phyloP scores from a whole-genome alignment of 2,329 filamentous ascomycete genomes.

The Phialophora verrucosa region DNA sequence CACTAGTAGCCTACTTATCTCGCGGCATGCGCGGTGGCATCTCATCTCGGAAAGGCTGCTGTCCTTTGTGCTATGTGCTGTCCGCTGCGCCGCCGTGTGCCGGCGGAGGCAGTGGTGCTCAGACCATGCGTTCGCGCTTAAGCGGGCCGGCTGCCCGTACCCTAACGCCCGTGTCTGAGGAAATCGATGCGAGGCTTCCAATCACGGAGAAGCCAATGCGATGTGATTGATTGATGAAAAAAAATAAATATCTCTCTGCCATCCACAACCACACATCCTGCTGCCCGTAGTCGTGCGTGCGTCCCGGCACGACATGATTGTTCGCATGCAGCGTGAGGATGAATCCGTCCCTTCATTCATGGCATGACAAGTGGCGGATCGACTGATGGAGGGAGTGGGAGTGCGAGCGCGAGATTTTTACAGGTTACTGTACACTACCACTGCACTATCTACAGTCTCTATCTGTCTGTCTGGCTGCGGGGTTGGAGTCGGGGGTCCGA shows the following conservation, averaged over 20 bases:
- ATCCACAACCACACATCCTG: too few species aligned
- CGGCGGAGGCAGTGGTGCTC: neutral
- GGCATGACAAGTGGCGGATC: conserved; percentile 12
- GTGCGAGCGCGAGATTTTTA: neutral
- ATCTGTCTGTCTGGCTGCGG: too few species aligned
- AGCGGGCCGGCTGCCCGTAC: neutral
- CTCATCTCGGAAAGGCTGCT: neutral
- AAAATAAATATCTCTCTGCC: too few species aligned
- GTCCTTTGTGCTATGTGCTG: neutral
- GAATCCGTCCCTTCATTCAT: conserved; percentile 9
- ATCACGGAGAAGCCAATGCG: neutral
- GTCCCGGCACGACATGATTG: neutral
- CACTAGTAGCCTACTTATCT: too few species aligned
- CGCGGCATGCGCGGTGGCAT: neutral
- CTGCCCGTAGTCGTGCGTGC: neutral
- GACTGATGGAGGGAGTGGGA: neutral
- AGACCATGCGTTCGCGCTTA: neutral
- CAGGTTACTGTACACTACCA: too few species aligned
- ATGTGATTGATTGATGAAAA: neutral
- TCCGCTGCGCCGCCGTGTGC: too few species aligned
- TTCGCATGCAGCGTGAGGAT: neutral
- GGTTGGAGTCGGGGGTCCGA: too few species aligned
- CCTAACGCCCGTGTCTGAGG: neutral
- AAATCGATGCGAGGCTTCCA: neutral
- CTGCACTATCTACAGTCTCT: too few species aligned